A percentile compares a stretch with the other conserved stretches of the same genome.
Evolutionary conservation across 78 protist genomes (phyloP).

Genomic region (Chrysochromulina parva): DNA sequence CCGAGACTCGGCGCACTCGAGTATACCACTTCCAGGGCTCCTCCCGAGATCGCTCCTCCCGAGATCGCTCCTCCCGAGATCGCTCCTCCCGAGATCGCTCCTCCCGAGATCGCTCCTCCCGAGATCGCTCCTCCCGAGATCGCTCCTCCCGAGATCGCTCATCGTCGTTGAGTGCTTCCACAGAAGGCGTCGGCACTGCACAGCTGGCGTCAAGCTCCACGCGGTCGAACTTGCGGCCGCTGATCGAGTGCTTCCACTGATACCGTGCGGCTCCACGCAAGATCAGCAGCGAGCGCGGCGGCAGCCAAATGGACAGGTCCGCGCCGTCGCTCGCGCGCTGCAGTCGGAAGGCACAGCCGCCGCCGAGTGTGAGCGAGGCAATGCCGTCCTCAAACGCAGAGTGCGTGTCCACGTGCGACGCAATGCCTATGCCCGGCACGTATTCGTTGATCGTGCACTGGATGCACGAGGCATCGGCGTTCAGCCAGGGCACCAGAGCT

Average conservation of each 20-base stretch:
- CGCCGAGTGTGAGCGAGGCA: not conserved
- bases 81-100: too few relatives aligned
- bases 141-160: too few relatives aligned
- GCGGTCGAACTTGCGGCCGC: not conserved
- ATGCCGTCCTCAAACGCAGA: not conserved
- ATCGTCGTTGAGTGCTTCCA: too few relatives aligned
- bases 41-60: too few relatives aligned
- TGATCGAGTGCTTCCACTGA: not conserved
- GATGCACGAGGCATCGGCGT: not conserved
- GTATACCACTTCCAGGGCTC: too few relatives aligned
- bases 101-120: too few relatives aligned
- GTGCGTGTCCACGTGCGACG: constrained; percentile 37
- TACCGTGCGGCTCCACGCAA: not conserved
- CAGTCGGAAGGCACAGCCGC: not conserved
- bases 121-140: too few relatives aligned
- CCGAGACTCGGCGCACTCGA: too few relatives aligned
- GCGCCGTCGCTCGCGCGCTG: not conserved
- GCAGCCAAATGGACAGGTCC: not conserved
- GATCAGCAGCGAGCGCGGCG: not conserved
- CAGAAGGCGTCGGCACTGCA: too few relatives aligned
- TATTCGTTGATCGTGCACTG: constrained; percentile 27
- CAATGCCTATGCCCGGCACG: constrained; percentile 22
- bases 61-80: too few relatives aligned
- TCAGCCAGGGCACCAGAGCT: not conserved
- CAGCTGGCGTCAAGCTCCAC: not conserved